Evolutionary conservation across 495 filamentous ascomycete genomes (phyloP).

Genomic region (Apodospora peruviana): DNA sequence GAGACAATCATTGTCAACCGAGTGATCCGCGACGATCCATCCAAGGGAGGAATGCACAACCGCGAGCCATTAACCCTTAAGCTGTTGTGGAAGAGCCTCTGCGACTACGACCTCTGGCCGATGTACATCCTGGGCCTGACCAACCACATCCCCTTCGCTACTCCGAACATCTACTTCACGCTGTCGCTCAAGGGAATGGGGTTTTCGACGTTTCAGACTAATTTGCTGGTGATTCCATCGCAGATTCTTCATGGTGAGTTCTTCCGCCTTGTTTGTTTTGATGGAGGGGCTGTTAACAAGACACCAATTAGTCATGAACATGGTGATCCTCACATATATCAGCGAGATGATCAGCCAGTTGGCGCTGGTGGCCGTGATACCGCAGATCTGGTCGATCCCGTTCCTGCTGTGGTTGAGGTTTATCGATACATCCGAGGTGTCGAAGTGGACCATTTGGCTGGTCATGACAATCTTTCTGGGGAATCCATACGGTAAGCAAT

Average conservation of each 20-base stretch:
- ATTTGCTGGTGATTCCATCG: conserved; percentile 68
- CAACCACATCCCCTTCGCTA: conserved; percentile 49
- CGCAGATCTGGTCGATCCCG: conserved; percentile 53
- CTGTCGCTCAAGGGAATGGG: conserved; percentile 54
- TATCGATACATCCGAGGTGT: conserved; percentile 33
- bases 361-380: conserved; percentile 42
- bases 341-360: conserved; percentile 53
- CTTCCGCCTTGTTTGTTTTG: too few relatives aligned
- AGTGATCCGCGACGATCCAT: conserved; percentile 46
- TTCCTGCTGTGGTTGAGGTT: conserved; percentile 47
- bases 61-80: conserved; percentile 55
- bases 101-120: conserved; percentile 68
- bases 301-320: conserved; percentile 39
- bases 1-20: conserved; percentile 49
- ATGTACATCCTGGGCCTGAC: conserved; percentile 60
- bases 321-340: conserved; percentile 41
- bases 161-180: conserved; percentile 56
- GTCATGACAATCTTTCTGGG: conserved; percentile 53
- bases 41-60: conserved; percentile 52
- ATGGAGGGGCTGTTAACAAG: conserved; percentile 24
- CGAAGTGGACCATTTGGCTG: conserved; percentile 48
- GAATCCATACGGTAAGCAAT: conserved; percentile 47
- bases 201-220: conserved; percentile 63
- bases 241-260: conserved; percentile 14
- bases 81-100: conserved; percentile 51